Evolutionary conservation across 805 yeast genomes (phyloP), one percentile per base, ranked within the genome.

Genomic region (Saccharomycopsis javanensis): DNA sequence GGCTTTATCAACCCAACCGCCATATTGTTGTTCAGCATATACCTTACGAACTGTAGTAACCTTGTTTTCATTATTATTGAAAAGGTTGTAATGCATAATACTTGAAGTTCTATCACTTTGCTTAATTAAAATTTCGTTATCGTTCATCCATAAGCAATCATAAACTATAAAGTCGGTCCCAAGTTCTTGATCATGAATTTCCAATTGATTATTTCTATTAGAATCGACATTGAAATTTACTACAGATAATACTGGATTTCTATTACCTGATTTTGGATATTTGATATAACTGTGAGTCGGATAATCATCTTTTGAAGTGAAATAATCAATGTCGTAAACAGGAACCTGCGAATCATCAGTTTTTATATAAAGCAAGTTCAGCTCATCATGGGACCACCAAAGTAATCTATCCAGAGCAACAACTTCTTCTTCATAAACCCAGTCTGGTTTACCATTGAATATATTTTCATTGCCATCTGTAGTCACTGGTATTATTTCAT

Each of bases 351-450:
- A 78, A 64, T 90, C 96, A 67, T 89, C 83, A 37, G 86, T 79
- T 57, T 82, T 76, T 63, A 86, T 69, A 60, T 79, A 85, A 0
- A 89, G 78, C 50, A 90, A 66, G 63, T 74, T 77, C n/a, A 77
- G 71, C 11, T 92, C 90, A 46, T 74, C 69, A 7, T 88, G 88
- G 4, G 96, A 85, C 96, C 96, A 90, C 96, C 96, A 89, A 52
- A 88, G 63, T 0, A 91, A 88, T 23, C 76, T 70, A 63, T 84
- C 89, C 25, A 80, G 77, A 35, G 80, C 81, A 55, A 86, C 77
- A 0, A 89, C 94, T 69, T 89, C 97, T 63, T 89, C 97, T 66
- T 90, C 97, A 64, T 89, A 89, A 6, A 88, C 95, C 97, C 97
- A 89, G 66, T 89, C 96, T 0, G 96, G 95, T 60, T 84, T 83